These are phyloP conservation scores for Solanum medicagineum DNA, from an alignment of 257 asterid species.

Conservation along the genomic window DNA sequence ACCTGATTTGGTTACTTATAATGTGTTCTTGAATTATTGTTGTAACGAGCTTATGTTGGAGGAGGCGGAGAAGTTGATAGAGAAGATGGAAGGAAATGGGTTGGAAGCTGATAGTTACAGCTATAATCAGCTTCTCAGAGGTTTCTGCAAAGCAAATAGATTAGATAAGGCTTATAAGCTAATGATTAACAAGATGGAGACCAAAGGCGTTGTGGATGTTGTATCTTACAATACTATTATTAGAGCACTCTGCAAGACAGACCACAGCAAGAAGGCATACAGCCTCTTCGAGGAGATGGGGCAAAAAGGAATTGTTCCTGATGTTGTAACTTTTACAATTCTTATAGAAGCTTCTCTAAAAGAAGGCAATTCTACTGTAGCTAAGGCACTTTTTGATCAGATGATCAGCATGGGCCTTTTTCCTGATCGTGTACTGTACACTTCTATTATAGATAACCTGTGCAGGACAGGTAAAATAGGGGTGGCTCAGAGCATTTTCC, in stretches of 20 bases:
- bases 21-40: conserved; percentile 61
- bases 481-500: conserved; percentile 47
- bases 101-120: conserved; percentile 64
- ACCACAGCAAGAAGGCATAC: conserved; percentile 42
- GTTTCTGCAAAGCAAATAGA: conserved; percentile 73
- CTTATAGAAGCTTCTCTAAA: conserved; percentile 63
- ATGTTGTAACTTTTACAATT: conserved; percentile 65
- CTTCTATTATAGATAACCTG: conserved; percentile 56
- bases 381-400: conserved; percentile 57
- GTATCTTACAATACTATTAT: conserved; percentile 84
- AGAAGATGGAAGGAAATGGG: conserved; percentile 56
- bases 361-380: conserved; percentile 49
- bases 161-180: conserved; percentile 57
- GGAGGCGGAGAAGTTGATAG: conserved; percentile 65
- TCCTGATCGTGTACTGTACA: conserved; percentile 61
- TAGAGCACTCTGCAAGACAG: conserved; percentile 48
- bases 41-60: conserved; percentile 61
- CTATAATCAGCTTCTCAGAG: conserved; percentile 76
- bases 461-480: conserved; percentile 53
- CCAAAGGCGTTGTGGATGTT: conserved; percentile 60
- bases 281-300: conserved; percentile 63
- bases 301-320: conserved; percentile 61
- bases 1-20: conserved; percentile 72
- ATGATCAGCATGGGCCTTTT: conserved; percentile 42
- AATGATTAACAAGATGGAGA: conserved; percentile 58